Base-by-base conservation (phyloP, 1,284 basidiomycete species). In the Stereum hirsutum region DNA sequence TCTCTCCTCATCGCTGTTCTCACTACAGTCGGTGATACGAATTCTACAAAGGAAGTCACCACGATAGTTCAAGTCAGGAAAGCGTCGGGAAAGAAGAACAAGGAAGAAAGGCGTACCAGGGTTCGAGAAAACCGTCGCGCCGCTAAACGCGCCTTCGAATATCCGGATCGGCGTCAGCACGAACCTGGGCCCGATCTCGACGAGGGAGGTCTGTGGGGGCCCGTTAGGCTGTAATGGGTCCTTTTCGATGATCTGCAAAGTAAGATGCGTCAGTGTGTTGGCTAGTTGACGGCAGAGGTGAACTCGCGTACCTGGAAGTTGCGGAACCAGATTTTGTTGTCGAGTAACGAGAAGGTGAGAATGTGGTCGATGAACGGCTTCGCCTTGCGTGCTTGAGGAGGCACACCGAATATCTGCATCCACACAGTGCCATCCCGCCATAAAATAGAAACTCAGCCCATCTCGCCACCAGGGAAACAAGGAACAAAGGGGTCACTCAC, bases 311-410 rank as follows among this genome's bases (percentile, higher is more conserved):
- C 89, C 75, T 99, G 95, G 70, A 89, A 99, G 66, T 98, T 98
- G 52, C 96, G 81, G 75, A 99, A 98, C 96, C 96, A 99, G 52
- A 99, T 91, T 62, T 97, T 98, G 60, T 79, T 78, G 70, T 99
- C 96, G 33, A 96, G 74, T 42, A 99, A 76, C 17, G 93, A 96
- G 64, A 99, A 99, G 35, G 91, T 90, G 50, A 99, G 75, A 56
- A 99, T 82, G 59, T 99, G 96, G 66, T 99, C 96, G 54, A 99
- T 81, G 66, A 99, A 99, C 1, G 96, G 96, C 63, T 99, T 99
- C 11, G 91, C 78, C 57, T 81, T 84, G 50, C 96, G 75, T 26
- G 96, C 88, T 10, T 81, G 81, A 27, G 87, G 78, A 21, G 96
- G 96, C 2, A 98, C 92, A 34, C 89, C 89, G 58, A 99, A 99